These are phyloP conservation scores for Fremontodendron californicum DNA, from an alignment of 345 rosid species.

Conservation along the genomic window DNA sequence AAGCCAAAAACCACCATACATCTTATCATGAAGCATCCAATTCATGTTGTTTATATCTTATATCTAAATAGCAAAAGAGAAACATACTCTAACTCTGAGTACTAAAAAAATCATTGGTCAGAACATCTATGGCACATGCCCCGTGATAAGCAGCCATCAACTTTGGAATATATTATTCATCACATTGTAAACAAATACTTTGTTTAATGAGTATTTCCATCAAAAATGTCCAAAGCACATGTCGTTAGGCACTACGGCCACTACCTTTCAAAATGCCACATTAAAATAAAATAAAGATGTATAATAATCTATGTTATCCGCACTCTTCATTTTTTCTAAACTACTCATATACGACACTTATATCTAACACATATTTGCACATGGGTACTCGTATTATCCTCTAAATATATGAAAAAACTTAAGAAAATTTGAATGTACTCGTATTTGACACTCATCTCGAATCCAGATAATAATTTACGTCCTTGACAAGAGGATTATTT, in stretches of 20 bases:
- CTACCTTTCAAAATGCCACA: conserved; percentile 36
- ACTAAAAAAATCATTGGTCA: conserved; percentile 14
- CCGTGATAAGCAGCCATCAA: not conserved
- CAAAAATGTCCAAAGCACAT: conserved; percentile 25
- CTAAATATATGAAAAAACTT: too few species aligned
- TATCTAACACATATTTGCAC: too few species aligned
- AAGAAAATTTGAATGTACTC: too few species aligned
- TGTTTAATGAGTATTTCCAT: conserved; percentile 16
- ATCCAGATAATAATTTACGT: not conserved
- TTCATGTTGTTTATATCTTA: not conserved
- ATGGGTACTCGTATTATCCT: too few species aligned
- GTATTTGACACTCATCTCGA: not conserved
- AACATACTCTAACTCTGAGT: not conserved
- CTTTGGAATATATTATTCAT: not conserved
- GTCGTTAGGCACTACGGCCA: conserved; percentile 28
- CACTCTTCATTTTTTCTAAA: too few species aligned
- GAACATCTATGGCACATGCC: conserved; percentile 3
- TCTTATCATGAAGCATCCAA: not conserved
- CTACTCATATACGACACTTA: too few species aligned
- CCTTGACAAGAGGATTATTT: conserved; percentile 29
- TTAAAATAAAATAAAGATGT: conserved; percentile 13
- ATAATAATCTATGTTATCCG: too few species aligned
- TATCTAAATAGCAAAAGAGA: not conserved
- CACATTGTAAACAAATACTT: not conserved
- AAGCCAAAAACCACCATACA: not conserved